Evolutionary conservation across 768 basidiomycete species (phyloP).

Genomic region (Dacryopinax primogenitus): DNA sequence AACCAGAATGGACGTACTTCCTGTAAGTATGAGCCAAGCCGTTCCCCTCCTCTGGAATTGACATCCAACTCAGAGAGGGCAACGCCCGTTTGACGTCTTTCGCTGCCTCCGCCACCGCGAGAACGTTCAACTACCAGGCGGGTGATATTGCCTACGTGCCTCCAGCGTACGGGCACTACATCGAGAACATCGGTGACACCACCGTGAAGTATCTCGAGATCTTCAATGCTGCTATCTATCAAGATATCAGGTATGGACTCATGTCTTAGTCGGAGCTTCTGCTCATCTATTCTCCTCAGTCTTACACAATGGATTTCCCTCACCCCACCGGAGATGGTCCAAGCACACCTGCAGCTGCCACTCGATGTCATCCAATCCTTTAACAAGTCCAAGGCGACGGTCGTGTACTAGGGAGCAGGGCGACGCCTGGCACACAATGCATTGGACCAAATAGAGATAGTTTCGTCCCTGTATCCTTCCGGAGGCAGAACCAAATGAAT

Average conservation of each 20-base stretch:
- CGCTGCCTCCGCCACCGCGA: conserved; percentile 39
- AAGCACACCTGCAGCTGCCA: conserved; percentile 18
- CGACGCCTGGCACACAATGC: too few relatives aligned
- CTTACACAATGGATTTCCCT: conserved; percentile 48
- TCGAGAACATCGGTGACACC: conserved; percentile 52
- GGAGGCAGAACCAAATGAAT: too few relatives aligned
- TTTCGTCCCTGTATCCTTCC: too few relatives aligned
- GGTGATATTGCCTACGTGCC: conserved; percentile 41
- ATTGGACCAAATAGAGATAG: too few relatives aligned
- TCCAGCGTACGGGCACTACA: conserved; percentile 37
- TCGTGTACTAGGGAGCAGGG: neutral
- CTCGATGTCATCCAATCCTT: neutral
- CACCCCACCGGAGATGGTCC: conserved; percentile 45
- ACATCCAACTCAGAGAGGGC: conserved; percentile 48
- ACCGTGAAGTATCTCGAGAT: conserved; percentile 49
- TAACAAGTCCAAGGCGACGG: neutral
- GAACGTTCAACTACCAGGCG: conserved; percentile 48
- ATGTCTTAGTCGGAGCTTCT: neutral
- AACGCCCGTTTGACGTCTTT: conserved; percentile 44
- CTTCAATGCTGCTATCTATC: conserved; percentile 42
- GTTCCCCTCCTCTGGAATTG: too few relatives aligned
- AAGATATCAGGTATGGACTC: conserved; percentile 36
- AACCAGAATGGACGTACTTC: conserved; percentile 30
- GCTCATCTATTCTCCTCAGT: conserved; percentile 22
- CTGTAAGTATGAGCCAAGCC: conserved; percentile 15